Evolutionary conservation across 192 early-diverging fungal species (phyloP), one percentile per base, ranked within the genome.

Genomic region (Gonapodya prolifera): DNA sequence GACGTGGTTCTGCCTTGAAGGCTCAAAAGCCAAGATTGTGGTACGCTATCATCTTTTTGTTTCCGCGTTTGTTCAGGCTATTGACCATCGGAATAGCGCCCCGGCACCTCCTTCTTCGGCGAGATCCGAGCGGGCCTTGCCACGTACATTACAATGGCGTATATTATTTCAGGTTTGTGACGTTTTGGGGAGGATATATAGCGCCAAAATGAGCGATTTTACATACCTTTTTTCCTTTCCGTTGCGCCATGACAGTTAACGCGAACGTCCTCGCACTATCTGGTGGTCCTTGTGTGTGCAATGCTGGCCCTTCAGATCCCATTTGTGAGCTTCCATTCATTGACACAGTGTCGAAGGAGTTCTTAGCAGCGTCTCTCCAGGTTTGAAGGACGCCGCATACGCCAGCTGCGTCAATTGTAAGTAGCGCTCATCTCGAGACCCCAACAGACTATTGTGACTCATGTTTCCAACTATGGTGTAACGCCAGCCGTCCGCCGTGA

Each of bases 271-370:
- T 94, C 79, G 85, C 86, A 8, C 89, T 92, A 76, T 87, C 89
- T 29, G 93, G 93, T 35, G 93, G 93, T 70, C 84, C 90, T n/a
- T 94, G 93, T 82, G 90, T 86, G 69, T 94, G 93, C 82, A 18
- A 2, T 73, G 71, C 71, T 32, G 71, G 45, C 8, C 45, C 45
- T 16, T 32, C 71, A 16, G 71, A 30, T 73, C 71, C 71, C 71
- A 30, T 73, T 18, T 32, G 18, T 73, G 8, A 18, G 28, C 31
- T 18, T 92, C 78, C 71, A 32, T 30, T 73, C 28, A 2, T 18
- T 73, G 71, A 30, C 29, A 2, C 28, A 73, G 45, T n/a, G 8
- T 69, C 45, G 45, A 8, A 69, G n/a, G 45, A 69, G 45, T 69
- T 69, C 93, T n/a, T n/a, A n/a, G n/a, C n/a, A n/a, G n/a, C n/a